Evolutionary conservation across 352 stramenopile genomes (phyloP), one percentile per base, ranked within the genome.

Genomic region (Bremia lactucae): DNA sequence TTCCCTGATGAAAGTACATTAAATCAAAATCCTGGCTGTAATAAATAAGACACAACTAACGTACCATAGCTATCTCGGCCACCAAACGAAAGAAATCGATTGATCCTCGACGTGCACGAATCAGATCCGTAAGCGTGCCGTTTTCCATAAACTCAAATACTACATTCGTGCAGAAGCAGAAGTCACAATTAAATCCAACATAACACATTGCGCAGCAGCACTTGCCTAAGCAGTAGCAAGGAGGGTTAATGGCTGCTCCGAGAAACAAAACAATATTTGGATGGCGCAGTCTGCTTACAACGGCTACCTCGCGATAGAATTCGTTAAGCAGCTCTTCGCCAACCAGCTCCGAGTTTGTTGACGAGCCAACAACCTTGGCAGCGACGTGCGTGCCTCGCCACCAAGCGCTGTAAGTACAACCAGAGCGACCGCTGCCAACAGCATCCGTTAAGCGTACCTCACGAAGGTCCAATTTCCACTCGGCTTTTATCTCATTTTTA

Each of bases 81-180:
- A 74, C 70, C 23, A 89, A 60, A 18, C 72, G 74, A 42, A 89
- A 92, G 37, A 89, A 92, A 40, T 92, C 76, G 21, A 92, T 65
- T 3, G 75, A 76, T 0, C 62, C 59, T 26, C 79, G 77, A 31
- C 45, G 49, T 16, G 64, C 65, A 23, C 77, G 73, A 40, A 92
- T 89, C n/a, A 92, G 34, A 24, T 92, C 74, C 3, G 76, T 87
- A 31, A 92, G 53, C 10, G 76, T 86, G n/a, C 76, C 79, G 36
- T 87, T 89, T 41, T 87, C 65, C 79, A 92, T 92, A 31, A 84
- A 92, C 53, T 92, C 76, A 51, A 92, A 92, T 34, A 89, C 75
- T 87, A 20, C 25, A 48, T 16, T 37, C 14, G 6, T 34, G 16
- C 2, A 18, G 4, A 6, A 15, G 9, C 3, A 16, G n/a, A n/a